Evolutionary conservation across 139 green algal genomes (phyloP), one percentile per base, ranked within the genome.

Genomic region (Tetraselmis chui): DNA sequence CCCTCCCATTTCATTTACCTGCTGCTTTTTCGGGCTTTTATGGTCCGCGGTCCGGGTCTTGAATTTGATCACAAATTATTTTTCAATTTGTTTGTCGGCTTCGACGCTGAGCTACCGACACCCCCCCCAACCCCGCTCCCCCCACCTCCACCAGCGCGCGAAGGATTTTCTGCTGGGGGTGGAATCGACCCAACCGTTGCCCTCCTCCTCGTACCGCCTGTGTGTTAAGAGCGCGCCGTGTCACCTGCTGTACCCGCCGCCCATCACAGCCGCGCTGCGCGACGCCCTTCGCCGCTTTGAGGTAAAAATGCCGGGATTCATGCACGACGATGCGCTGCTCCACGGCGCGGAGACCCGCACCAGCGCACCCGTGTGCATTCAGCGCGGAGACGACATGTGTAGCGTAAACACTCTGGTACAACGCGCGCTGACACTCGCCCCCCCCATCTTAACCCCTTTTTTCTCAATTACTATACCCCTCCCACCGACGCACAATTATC

Each of bases 291-390:
- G 28, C 0, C 84, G 84, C 22, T 95, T 95, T 84, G 85, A 93
- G 1, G 76, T 76, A 11, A 75, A 78, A 1, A 67, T 93, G 79
- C 89, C 86, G 1, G 91, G 89, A 30, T 97, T 94, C 83, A 75
- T 87, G 0, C 76, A 75, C 76, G 82, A 88, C 0, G 27, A 86
- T 0, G 92, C 84, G 23, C 78, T 95, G 80, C 85, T 96, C 82
- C 89, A 95, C 81, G 93, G 88, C 28, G 88, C 90, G 28, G 93
- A 97, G 86, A 96, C 94, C 27, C 86, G 94, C 29, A 97, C 94
- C 11, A 92, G 85, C 75, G 81, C 90, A 0, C 94, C 94, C 1
- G 88, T 97, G 59, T 81, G 89, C 28, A 79, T 90, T n/a, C 45
- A 18, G 11, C 45, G 45, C 45, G 18, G 5, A 5, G 74, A 77